These are phyloP conservation scores for Penicillium brevicompactum DNA, from an alignment of 2,329 filamentous ascomycete species.

Conservation along the genomic window DNA sequence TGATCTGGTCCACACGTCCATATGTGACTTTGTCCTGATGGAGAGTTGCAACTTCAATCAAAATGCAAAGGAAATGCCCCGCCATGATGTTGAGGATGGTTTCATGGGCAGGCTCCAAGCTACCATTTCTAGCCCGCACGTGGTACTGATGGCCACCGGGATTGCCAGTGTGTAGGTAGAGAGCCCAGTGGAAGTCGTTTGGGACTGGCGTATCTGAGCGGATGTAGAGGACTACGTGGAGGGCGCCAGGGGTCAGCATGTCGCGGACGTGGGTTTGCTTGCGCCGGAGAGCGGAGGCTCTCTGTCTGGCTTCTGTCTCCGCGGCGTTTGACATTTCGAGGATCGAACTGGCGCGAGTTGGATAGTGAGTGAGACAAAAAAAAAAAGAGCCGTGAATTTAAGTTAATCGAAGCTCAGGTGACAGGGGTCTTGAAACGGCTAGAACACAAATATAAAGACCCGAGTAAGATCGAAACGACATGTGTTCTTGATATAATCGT, in stretches of 20 bases:
- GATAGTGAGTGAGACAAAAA: neutral
- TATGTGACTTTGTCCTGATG: neutral
- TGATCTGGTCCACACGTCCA: neutral
- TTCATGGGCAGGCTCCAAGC: constrained; percentile 18
- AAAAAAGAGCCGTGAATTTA: neutral
- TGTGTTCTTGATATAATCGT: neutral
- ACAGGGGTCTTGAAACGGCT: neutral
- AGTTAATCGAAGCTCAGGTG: neutral
- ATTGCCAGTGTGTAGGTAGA: constrained; percentile 10
- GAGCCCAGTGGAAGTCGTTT: constrained; percentile 16
- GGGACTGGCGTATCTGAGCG: constrained; percentile 5
- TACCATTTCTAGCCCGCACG: neutral
- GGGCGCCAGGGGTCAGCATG: neutral
- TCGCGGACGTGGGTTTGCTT: neutral
- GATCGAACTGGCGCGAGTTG: neutral
- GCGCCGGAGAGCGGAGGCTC: neutral
- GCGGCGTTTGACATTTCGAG: neutral
- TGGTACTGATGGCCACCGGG: constrained; percentile 11
- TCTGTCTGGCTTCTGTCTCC: neutral
- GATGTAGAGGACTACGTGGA: constrained; percentile 3
- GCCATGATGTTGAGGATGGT: neutral
- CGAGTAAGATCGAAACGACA: neutral
- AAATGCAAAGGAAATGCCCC: neutral
- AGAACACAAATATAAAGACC: neutral
- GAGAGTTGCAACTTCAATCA: constrained; percentile 1